A percentile compares a stretch with the other conserved stretches of the same genome.
These are phyloP conservation scores for Abrus precatorius DNA, from an alignment of 306 rosid genomes.

Conservation along the genomic window DNA sequence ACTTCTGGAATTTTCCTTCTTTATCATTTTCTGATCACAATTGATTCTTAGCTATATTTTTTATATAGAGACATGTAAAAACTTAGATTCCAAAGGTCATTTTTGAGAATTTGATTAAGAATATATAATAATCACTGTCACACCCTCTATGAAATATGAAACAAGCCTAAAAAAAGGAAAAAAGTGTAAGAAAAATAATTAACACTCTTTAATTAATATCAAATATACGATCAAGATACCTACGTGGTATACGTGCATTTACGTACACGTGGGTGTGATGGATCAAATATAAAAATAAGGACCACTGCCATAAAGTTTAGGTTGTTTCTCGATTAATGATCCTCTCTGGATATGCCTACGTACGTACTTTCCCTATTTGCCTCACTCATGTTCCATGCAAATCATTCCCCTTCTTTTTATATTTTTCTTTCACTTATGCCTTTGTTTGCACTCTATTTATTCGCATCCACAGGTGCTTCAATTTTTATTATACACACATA, in stretches of 20 bases:
- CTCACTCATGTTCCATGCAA: slow-evolving; percentile 41
- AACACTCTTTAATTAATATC: not conserved
- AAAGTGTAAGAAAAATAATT: no score
- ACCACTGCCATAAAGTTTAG: slow-evolving; percentile 46
- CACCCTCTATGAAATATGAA: no score
- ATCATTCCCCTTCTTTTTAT: not conserved
- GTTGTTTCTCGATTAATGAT: slow-evolving; percentile 43
- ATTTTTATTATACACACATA: not conserved
- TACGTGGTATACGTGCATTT: slow-evolving; percentile 6
- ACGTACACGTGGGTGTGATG: slow-evolving; percentile 39
- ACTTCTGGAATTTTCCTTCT: no score
- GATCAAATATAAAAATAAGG: slow-evolving; percentile 41
- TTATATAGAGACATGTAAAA: not conserved
- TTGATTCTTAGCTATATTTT: not conserved
- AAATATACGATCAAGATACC: slow-evolving; percentile 23
- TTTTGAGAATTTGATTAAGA: not conserved
- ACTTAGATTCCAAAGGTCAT: not conserved
- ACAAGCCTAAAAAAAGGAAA: no score
- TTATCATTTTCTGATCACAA: not conserved
- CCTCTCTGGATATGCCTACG: slow-evolving; percentile 14
- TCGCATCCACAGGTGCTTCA: not conserved
- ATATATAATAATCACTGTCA: no score
- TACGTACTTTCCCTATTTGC: slow-evolving; percentile 27
- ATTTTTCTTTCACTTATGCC: not conserved
- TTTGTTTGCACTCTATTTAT: not conserved